Evolutionary conservation across 2,329 filamentous ascomycete genomes (phyloP), one percentile per base, ranked within the genome.

Genomic region (Cladosporium colombiae): DNA sequence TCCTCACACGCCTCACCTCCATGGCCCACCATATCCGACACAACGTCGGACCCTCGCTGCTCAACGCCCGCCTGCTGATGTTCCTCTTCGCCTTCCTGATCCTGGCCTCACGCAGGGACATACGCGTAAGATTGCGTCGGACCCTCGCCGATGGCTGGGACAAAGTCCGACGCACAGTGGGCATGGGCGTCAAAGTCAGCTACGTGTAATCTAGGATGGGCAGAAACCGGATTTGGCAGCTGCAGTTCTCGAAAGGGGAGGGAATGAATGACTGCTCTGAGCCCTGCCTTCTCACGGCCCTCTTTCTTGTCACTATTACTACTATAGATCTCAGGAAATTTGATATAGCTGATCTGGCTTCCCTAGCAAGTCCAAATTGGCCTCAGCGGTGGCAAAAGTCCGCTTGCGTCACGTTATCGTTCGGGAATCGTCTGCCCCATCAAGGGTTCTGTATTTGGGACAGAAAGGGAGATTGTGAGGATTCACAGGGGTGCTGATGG

Each of bases 161-260:
- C 64, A 97, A 96, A 80, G 81, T 97, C 49, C 88, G 86, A 76
- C 85, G 88, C 55, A 98, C 95, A 0, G 89, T 94, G 5, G 93
- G 93, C 1, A 98, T 98, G 94, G 95, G 94, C 2, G 91, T 96
- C 69, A 98, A 97, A 81, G 93, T 98, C 74, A 96, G 91, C 77
- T 98, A 98, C 80, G 96, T 99, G 67, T 98, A 69, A 37, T 44
- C 29, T 56, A 62, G 44, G 7, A 46, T 44, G 40, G 3, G 10
- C 7, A 46, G n/a, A 27, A 29, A n/a, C 49, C 49, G 25, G 23
- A 27, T 29, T 29, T 53, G 49, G 23, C 25, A 25, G 49, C 49
- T 29, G 7, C 27, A 29, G 23, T 53, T 27, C 49, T 25, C 23
- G 23, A 53, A 53, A 29, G 25, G 49, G 49, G 25, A 53, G 23